phyloP scores from a whole-genome alignment of 176 grass and related monocot genomes.

The Echinochloa phyllopogon region DNA sequence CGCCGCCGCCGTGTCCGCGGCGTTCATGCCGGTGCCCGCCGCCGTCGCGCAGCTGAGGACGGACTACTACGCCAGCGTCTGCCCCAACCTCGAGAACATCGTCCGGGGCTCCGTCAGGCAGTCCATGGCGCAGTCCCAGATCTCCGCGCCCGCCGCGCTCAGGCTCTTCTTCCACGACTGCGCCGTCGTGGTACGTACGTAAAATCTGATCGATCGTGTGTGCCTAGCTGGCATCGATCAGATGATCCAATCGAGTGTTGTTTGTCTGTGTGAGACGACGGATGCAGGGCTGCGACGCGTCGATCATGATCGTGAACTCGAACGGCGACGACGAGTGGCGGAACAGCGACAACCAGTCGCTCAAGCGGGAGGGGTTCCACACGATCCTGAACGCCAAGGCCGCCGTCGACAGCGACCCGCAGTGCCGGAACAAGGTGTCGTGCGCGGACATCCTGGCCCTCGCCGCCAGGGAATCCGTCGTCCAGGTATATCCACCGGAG shows the following conservation, averaged over 20 bases:
- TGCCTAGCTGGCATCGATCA: too few relatives aligned
- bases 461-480: slow-evolving; percentile 47
- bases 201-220: neutral
- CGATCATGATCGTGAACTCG: slow-evolving; percentile 52
- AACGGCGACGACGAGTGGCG: slow-evolving; percentile 61
- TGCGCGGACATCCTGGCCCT: slow-evolving; percentile 62
- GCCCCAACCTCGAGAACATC: slow-evolving; percentile 51
- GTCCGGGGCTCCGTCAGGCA: slow-evolving; percentile 47
- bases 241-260: too few relatives aligned
- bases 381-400: slow-evolving; percentile 53
- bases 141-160: slow-evolving; percentile 48
- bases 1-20: neutral
- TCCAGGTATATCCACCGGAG: neutral
- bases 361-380: slow-evolving; percentile 48
- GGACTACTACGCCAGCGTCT: slow-evolving; percentile 41
- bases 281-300: slow-evolving; percentile 60
- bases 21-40: neutral
- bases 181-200: slow-evolving; percentile 48
- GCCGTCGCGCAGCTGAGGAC: slow-evolving; percentile 18
- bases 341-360: slow-evolving; percentile 44
- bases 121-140: slow-evolving; percentile 40
- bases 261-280: too few relatives aligned
- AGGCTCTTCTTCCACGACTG: slow-evolving; percentile 65
- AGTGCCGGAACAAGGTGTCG: slow-evolving; percentile 57
- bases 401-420: slow-evolving; percentile 55